Base-by-base conservation (phyloP, 768 basidiomycete genomes). In the Russula vinacea region DNA sequence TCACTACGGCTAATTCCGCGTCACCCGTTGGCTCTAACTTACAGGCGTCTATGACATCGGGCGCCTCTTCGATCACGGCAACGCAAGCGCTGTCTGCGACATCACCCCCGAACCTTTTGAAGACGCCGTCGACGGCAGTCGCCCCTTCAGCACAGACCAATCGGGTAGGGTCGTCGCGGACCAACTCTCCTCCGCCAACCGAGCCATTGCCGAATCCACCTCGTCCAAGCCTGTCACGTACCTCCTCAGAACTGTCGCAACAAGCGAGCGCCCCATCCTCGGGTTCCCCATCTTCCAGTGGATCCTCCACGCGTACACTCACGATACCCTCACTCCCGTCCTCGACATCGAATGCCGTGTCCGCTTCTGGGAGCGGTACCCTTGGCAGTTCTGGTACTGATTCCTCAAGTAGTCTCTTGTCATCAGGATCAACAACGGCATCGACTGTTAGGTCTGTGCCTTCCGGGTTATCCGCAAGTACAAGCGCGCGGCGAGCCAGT, bases 241-340 rank as follows among this genome's bases (percentile, higher is more conserved):
- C 60, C 7, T 56, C 64, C 40, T 65, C 60, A 9, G 64, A 61
- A 8, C 5, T 44, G 6, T 65, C 60, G 3, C 59, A 29, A n/a
- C 64, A 44, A 40, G 40, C 59, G 19, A 56, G 54, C 35, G 19
- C 14, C 11, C 49, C 54, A 13, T 56, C 58, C 2, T 35, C 55
- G 39, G 50, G 64, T 40, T 65, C 64, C 3, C 64, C 64, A 26
- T 65, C 64, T 6, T 65, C 64, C 35, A 65, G 64, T 45, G 64
- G 52, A 32, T 65, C 64, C 9, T 65, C 64, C 10, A 65, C 55
- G 24, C 64, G 60, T 3, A 65, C 64, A 14, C 64, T 65, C 39
- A 61, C 40, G 19, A 47, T 51, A 22, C 55, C 59, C 33, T 10
- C 59, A 10, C 44, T n/a, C 7, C 64, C 26, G 11, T 47, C 55